A percentile compares a stretch with the other conserved stretches of the same genome.
These are phyloP conservation scores for Pisolithus sp. DNA, from an alignment of 768 basidiomycete species.

Conservation along the genomic window DNA sequence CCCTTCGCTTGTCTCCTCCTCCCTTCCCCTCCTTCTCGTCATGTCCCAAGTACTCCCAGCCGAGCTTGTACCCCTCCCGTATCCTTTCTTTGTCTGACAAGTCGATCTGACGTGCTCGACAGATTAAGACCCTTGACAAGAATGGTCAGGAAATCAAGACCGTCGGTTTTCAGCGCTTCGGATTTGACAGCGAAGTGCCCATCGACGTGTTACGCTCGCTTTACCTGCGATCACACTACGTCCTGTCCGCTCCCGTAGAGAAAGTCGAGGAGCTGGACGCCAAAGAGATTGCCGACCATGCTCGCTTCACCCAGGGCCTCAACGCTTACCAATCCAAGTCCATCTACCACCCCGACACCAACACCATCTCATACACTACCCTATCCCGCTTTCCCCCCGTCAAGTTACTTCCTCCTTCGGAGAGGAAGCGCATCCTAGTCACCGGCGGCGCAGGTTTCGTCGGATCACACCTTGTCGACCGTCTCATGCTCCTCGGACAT, in stretches of 20 bases:
- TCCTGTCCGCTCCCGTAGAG: slow-evolving; percentile 36
- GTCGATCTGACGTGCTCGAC: slow-evolving; percentile 6
- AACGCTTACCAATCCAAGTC: slow-evolving; percentile 73
- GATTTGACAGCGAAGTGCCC: slow-evolving; percentile 82
- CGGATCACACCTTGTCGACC: slow-evolving; percentile 95
- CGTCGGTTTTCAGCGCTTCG: slow-evolving; percentile 83
- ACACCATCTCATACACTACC: slow-evolving; percentile 88
- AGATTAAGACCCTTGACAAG: slow-evolving; percentile 69
- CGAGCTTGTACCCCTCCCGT: slow-evolving; percentile 10
- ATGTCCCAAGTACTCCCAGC: slow-evolving; percentile 21
- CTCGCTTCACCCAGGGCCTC: slow-evolving; percentile 44
- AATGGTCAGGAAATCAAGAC: slow-evolving; percentile 66
- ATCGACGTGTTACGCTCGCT: slow-evolving; percentile 79
- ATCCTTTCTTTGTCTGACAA: neutral
- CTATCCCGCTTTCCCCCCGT: slow-evolving; percentile 91
- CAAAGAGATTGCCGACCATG: slow-evolving; percentile 40
- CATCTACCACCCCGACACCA: slow-evolving; percentile 72
- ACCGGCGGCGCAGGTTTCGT: slow-evolving; percentile 99
- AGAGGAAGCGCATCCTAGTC: slow-evolving; percentile 85
- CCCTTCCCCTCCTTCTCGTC: neutral
- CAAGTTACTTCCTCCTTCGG: slow-evolving; percentile 68
- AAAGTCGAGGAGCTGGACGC: slow-evolving; percentile 33
- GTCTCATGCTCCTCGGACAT: slow-evolving; percentile 95
- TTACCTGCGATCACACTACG: slow-evolving; percentile 80
- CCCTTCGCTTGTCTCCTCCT: neutral